phyloP scores from a whole-genome alignment of 257 asterid genomes.

The Jacaranda mimosifolia region DNA sequence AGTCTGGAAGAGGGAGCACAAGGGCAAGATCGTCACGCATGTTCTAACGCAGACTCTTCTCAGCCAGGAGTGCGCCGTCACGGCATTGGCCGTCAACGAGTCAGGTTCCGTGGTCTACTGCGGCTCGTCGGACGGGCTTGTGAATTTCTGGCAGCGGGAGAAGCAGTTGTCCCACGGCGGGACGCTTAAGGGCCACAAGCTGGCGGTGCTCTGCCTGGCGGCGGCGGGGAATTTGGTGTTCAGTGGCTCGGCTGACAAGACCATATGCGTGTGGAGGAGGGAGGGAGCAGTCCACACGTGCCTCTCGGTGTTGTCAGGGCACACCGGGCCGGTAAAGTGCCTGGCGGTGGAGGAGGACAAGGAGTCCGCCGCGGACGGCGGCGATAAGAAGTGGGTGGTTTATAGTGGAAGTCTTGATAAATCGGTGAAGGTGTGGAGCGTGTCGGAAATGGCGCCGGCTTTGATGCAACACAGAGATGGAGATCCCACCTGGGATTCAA shows the following conservation, averaged over 20 bases:
- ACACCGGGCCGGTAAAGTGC: slow-evolving; percentile 72
- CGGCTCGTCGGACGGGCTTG: slow-evolving; percentile 72
- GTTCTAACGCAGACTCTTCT: slow-evolving; percentile 45
- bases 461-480: slow-evolving; percentile 33
- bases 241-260: slow-evolving; percentile 70
- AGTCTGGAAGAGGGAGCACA: slow-evolving; percentile 57
- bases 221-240: slow-evolving; percentile 57
- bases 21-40: slow-evolving; percentile 46
- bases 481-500: slow-evolving; percentile 39
- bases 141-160: slow-evolving; percentile 61
- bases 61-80: slow-evolving; percentile 63
- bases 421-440: slow-evolving; percentile 71
- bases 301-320: slow-evolving; percentile 59
- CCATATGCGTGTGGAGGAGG: slow-evolving; percentile 73
- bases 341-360: slow-evolving; percentile 64
- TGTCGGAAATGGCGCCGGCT: slow-evolving; percentile 53
- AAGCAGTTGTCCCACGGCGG: slow-evolving; percentile 58
- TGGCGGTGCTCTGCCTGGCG: slow-evolving; percentile 68
- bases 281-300: slow-evolving; percentile 51
- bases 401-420: slow-evolving; percentile 76
- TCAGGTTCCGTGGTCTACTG: slow-evolving; percentile 51
- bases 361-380: slow-evolving; percentile 31
- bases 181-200: slow-evolving; percentile 59
- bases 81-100: slow-evolving; percentile 55
- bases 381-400: slow-evolving; percentile 53